Evolutionary conservation across 1,139 yeast genomes (phyloP).

Genomic region (Candida neerlandica): DNA sequence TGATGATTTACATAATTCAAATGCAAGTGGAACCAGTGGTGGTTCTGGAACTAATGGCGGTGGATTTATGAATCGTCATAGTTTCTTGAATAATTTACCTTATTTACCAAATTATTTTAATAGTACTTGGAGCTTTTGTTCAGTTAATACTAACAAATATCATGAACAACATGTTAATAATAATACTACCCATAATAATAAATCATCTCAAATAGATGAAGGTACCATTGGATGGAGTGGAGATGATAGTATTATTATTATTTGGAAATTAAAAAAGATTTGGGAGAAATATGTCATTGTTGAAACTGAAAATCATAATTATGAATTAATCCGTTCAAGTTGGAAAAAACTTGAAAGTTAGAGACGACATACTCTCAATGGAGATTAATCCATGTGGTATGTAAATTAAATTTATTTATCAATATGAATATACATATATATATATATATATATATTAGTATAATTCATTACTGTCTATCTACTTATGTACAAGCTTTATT

Average conservation of each 20-base stretch:
- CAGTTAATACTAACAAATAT: conserved; percentile 61
- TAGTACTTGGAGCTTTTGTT: conserved; percentile 88
- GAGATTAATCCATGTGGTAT: too few species aligned
- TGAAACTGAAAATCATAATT: conserved; percentile 27
- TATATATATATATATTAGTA: not conserved
- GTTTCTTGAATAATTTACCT: conserved; percentile 59
- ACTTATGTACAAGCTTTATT: not conserved
- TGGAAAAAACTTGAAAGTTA: conserved; percentile 65
- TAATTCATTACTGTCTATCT: not conserved
- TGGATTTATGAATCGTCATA: conserved; percentile 55
- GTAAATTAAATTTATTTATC: too few species aligned
- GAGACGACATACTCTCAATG: too few species aligned
- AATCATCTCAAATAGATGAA: conserved; percentile 43
- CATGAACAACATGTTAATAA: conserved; percentile 30
- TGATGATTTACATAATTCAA: conserved; percentile 3
- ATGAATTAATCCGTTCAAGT: conserved; percentile 51
- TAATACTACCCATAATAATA: conserved; percentile 21
- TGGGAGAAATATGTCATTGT: conserved; percentile 86
- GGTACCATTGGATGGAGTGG: conserved; percentile 84
- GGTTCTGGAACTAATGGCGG: conserved; percentile 9
- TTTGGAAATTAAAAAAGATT: conserved; percentile 72
- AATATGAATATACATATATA: too few species aligned
- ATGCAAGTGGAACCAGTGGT: not conserved
- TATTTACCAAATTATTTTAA: conserved; percentile 73
- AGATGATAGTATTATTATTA: conserved; percentile 62